Evolutionary conservation across 371 early-diverging fungal genomes (phyloP).

Genomic region (Chytridiales sp.): DNA sequence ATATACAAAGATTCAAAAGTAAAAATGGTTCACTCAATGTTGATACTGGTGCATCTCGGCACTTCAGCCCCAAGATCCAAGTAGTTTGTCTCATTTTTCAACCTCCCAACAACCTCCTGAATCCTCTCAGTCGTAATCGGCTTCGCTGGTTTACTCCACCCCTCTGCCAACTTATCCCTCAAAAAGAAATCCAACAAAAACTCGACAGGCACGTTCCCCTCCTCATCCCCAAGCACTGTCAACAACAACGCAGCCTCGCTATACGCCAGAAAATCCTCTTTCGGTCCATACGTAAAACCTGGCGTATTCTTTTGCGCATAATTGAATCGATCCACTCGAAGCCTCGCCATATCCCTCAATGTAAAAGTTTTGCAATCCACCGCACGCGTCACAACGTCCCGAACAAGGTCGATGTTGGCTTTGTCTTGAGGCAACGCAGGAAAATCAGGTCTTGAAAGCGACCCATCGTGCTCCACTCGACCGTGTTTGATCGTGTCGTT

Average conservation of each 20-base stretch:
- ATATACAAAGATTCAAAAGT: too few relatives aligned
- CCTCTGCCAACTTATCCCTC: too few relatives aligned
- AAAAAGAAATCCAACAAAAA: too few relatives aligned
- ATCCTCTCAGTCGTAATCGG: too few relatives aligned
- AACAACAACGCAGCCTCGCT: constrained; percentile 27
- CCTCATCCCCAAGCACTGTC: constrained; percentile 13
- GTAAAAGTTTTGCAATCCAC: constrained; percentile 25
- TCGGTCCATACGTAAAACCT: constrained; percentile 19
- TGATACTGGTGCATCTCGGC: too few relatives aligned
- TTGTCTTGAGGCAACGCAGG: constrained; percentile 13
- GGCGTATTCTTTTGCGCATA: constrained; percentile 27
- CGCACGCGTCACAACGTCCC: constrained; percentile 17
- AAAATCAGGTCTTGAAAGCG: constrained; percentile 29
- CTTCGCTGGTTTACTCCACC: too few relatives aligned
- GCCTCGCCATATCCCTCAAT: constrained; percentile 22
- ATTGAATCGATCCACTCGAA: constrained; percentile 20
- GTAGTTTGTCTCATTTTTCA: too few relatives aligned
- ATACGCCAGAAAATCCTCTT: constrained; percentile 17
- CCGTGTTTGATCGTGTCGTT: constrained; percentile 6
- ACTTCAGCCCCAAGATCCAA: too few relatives aligned
- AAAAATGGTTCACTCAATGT: too few relatives aligned
- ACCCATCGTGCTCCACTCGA: constrained; percentile 35
- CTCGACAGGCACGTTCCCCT: too few relatives aligned
- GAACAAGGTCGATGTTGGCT: background rate
- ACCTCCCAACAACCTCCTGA: too few relatives aligned